Percentiles rank a stretch among this genome's conserved stretches.
These are phyloP conservation scores for Leptographium lundbergii DNA, from an alignment of 2,329 filamentous ascomycete species.

Conservation along the genomic window DNA sequence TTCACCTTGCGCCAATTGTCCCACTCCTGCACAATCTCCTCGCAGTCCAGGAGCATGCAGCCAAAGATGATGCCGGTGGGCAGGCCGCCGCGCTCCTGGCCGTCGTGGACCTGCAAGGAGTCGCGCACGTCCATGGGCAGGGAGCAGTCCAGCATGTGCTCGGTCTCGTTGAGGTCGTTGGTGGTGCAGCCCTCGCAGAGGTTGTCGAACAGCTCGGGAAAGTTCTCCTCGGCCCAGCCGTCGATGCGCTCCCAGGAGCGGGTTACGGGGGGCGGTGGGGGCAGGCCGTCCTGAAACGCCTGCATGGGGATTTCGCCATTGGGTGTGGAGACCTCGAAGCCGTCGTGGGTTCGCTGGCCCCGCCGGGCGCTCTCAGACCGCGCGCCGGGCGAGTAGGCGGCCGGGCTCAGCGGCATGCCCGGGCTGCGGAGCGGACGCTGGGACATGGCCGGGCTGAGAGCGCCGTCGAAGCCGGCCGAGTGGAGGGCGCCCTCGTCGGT, in stretches of 20 bases:
- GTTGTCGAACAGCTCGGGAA: conserved; percentile 87
- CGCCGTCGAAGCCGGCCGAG: not conserved
- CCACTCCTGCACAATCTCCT: conserved; percentile 97
- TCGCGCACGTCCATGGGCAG: conserved; percentile 88
- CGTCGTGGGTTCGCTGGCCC: conserved; percentile 44
- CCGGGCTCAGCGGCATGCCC: not conserved
- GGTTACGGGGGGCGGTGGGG: conserved; percentile 72
- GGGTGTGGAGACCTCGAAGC: conserved; percentile 57
- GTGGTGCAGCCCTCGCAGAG: conserved; percentile 81
- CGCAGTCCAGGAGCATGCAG: conserved; percentile 91
- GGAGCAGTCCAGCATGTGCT: conserved; percentile 90
- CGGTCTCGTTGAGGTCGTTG: conserved; percentile 93
- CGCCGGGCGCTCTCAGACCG: conserved; percentile 62
- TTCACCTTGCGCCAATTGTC: conserved; percentile 92
- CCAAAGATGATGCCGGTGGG: conserved; percentile 91
- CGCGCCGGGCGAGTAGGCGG: conserved; percentile 80
- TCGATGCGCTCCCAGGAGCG: conserved; percentile 96
- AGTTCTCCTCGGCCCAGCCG: conserved; percentile 86
- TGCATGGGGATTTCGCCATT: conserved; percentile 89
- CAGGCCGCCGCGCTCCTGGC: conserved; percentile 85
- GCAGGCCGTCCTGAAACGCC: conserved; percentile 81
- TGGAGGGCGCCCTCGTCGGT: conserved; percentile 42
- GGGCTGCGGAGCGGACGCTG: not conserved
- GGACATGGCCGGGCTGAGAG: conserved; percentile 5
- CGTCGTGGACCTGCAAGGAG: conserved; percentile 81